Evolutionary conservation across 1,284 basidiomycete genomes (phyloP), one percentile per base, ranked within the genome.

Genomic region (Melampsora larici-populina): DNA sequence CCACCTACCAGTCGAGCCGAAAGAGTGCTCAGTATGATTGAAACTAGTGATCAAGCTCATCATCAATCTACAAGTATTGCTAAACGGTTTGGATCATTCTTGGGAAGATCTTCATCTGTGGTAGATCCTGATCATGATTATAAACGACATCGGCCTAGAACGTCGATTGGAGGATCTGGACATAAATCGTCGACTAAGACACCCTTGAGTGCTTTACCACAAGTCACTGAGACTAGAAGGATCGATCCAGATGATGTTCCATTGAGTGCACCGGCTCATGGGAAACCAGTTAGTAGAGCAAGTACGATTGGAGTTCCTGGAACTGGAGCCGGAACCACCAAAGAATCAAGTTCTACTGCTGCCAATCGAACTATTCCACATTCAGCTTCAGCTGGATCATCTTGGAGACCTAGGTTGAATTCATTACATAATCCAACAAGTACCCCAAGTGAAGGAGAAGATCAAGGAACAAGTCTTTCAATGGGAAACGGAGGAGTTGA

Each of bases 141-240:
- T 77, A 29, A 64, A 67, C 79, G 80, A 78, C 81, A 81, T 55
- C 80, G 81, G 1, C 78, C 77, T 8, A 78, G 80, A 18, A 80
- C 80, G 17, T 86, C 4, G 89, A 90, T 84, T 87, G 90, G 64
- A 86, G 91, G 31, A 89, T 90, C 7, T 89, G 90, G 78, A 91
- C 93, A 11, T 77, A 79, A 79, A 46, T 70, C 79, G 9, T 66
- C 74, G 43, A 78, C 58, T 55, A 81, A 81, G 76, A 80, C 79
- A 31, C 78, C 80, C 18, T 80, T 79, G 0, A 78, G 80, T 13
- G 78, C 81, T 9, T 72, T 82, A 0, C 81, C 81, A 7, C 81
- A 81, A 78, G 81, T 82, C n/a, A 70, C 64, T 24, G 81, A 82
- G 18, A 13, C 21, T 58, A 18, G 29, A 58, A 11, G 33, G 64